Evolutionary conservation across 768 basidiomycete genomes (phyloP).

Genomic region (Hortiboletus flavorubellus): DNA sequence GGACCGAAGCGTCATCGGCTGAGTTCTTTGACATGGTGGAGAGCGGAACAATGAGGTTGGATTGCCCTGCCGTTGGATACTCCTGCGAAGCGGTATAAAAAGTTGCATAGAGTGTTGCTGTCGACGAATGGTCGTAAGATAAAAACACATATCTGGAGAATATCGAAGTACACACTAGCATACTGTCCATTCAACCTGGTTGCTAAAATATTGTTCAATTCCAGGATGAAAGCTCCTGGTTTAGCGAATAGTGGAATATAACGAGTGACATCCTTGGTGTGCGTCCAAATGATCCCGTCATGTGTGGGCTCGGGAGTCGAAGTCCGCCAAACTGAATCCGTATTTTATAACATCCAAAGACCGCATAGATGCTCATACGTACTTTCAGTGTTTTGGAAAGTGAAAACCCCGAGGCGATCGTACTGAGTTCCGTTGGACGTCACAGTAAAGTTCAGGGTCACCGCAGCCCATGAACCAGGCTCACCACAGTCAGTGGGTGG

Average conservation of each 20-base stretch:
- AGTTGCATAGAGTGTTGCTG: constrained; percentile 68
- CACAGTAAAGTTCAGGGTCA: constrained; percentile 74
- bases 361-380: constrained; percentile 18
- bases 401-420: constrained; percentile 69
- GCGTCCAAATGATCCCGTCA: constrained; percentile 77
- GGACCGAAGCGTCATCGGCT: constrained; percentile 73
- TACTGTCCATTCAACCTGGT: constrained; percentile 62
- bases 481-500: constrained; percentile 72
- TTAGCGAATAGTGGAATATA: constrained; percentile 69
- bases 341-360: not conserved
- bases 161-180: constrained; percentile 45
- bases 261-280: constrained; percentile 69
- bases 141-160: not conserved
- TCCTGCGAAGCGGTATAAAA: constrained; percentile 58
- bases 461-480: constrained; percentile 68
- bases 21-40: constrained; percentile 60
- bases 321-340: constrained; percentile 64
- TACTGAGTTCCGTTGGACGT: constrained; percentile 77
- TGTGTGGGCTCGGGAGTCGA: constrained; percentile 74
- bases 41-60: constrained; percentile 67
- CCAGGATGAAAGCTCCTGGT: constrained; percentile 65
- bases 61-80: constrained; percentile 57
- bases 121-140: not conserved
- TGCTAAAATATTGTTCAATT: constrained; percentile 68
- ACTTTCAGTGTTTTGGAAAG: constrained; percentile 79